Base-by-base conservation (phyloP, 2,329 filamentous ascomycete species). In the Colletotrichum tofieldiae region DNA sequence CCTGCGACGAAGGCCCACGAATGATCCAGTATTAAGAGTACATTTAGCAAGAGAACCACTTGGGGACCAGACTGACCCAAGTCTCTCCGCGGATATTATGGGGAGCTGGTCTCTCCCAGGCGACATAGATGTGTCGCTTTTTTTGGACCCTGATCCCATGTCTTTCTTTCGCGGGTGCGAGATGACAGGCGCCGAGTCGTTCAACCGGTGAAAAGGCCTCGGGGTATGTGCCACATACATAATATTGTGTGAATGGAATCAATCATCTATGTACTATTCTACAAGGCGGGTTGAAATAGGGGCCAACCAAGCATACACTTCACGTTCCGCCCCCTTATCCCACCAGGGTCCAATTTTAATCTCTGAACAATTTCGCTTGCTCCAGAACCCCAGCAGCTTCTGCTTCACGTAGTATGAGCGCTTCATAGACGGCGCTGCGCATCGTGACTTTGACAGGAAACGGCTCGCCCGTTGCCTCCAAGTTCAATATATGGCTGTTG, bases 361-460 rank as follows among this genome's bases (percentile, higher is more conserved):
- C 59, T 37, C n/a, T 32, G 20, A 49, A 32, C 45, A 62, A 47
- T 26, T 39, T 62, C 11, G 59, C 59, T 7, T 62, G 11, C 59
- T 62, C 32, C 8, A 62, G 47, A 51, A 62, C 59, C 45, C 45
- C 59, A 49, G 59, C 43, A 20, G 29, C 43, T 23, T 62, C 29
- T 16, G 59, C 59, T 6, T 62, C 59, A 2, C 59, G 45, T n/a
- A 62, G 29, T 4, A 75, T 73, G n/a, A 75, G 43, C 39, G 39
- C 56, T 14, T 70, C 39, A 45, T 75, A 75, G 6, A 49, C 52
- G 32, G 45, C 35, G 20, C 66, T 55, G 3, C 75, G 55, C 16
- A 74, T 58, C 20, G 51, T 64, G 26, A 65, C 56, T 45, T 74
- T 69, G 58, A 75, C 73, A 0, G 73, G 75, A 51, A 76, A 76